Base-by-base conservation (phyloP, 2,329 filamentous ascomycete genomes). In the Aureobasidium sp. region DNA sequence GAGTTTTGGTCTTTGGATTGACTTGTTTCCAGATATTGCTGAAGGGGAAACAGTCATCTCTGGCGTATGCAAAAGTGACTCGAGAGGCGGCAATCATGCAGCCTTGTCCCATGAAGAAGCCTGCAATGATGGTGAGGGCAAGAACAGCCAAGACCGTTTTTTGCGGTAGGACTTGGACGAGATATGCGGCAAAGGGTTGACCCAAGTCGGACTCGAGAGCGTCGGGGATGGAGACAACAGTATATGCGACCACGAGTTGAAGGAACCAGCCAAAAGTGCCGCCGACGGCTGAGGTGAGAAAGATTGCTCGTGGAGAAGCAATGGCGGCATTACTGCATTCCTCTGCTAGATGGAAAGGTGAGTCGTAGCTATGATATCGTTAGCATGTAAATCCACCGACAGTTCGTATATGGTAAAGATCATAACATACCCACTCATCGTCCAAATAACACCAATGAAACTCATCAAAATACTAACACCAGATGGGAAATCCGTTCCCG, bases 301-400 rank as follows among this genome's bases (percentile, higher is more conserved):
- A 87, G 61, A 93, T 94, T 10, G 91, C 91, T 16, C 91, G 87
- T 0, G 91, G 91, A 13, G 90, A 87, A 36, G 91, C 91, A 53
- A 93, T 79, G 70, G 87, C 89, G 36, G 91, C 91, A 70, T 93
- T 93, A 67, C 88, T 90, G 77, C 91, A 93, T 76, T 94, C 91
- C 73, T 94, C 91, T 4, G 88, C 86, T n/a, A 93, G 78, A 77
- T 93, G 91, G 75, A 93, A 93, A 0, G 90, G 88, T 0, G 85
- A 85, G 75, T 92, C 90, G 73, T 91, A 92, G 47, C 90, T 89
- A 25, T 5, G 9, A 7, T 33, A 40, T 40, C 8, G 33, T 50
- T 20, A 56, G 29, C n/a, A n/a, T 9, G n/a, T 23, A 40, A 31
- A 10, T 56, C 64, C 20, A 51, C 48, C 40, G 13, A n/a, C 48